Base-by-base conservation (phyloP, 2,329 filamentous ascomycete species). In the Tolypocladium amazonense region DNA sequence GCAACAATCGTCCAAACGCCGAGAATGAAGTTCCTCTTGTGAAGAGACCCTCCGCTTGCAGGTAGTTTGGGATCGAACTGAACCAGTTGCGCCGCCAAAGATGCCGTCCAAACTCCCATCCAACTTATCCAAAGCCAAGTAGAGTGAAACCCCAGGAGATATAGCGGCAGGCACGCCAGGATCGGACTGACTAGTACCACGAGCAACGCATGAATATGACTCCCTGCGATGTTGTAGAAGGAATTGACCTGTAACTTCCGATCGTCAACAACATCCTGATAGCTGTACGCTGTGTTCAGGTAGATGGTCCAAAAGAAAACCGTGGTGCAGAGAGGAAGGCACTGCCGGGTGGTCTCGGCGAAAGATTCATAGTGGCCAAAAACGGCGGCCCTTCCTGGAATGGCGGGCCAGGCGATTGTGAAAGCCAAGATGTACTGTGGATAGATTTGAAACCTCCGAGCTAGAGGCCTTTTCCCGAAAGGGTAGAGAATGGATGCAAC, bases 281-380 rank as follows among this genome's bases (percentile, higher is more conserved):
- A 67, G 57, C 66, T 67, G 50, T 67, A 67, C 0, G 66, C 66
- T 4, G 66, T 67, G 27, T 64, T 66, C 14, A 67, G 58, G 60
- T 66, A 67, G 23, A 67, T 65, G 55, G 67, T 67, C 67, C 66
- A 70, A 59, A 68, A 60, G 63, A 65, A 68, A 7, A 63, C 62
- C 59, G 65, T 67, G 52, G 62, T 68, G 43, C 65, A 67, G 9
- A 67, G 60, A 4, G 66, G 64, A 15, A 66, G 58, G 45, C 64
- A 67, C 15, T 63, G 60, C 23, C 45, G 47, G 27, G 53, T 43
- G 1, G 62, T 65, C 41, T 67, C 61, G 11, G 60, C 41, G 30
- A 64, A 64, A 14, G 65, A 50, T 35, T 67, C 63, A 25, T 62
- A 25, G 2, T 57, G 60, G 11, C 63, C 63, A 18, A 62, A 58